Evolutionary conservation across 306 rosid species (phyloP), one percentile per base, ranked within the genome.

Genomic region (Prunus dulcis): DNA sequence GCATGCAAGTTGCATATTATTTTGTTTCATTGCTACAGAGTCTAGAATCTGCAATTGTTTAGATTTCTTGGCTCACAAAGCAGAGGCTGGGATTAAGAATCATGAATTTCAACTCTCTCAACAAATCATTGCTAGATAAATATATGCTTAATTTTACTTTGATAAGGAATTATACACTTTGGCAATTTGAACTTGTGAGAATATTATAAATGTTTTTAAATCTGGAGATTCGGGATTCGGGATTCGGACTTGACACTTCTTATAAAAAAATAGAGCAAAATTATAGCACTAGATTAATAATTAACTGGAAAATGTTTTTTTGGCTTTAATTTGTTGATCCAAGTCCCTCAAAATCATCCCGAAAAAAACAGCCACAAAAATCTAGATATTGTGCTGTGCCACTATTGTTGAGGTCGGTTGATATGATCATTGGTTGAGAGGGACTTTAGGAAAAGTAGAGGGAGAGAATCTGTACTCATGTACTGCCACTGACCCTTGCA

Each of bases 351-450:
- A 30, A n/a, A n/a, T 15, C 5, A 6, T 4, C 27, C 28, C 17
- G 25, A 23, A 17, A 23, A 57, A 43, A 22, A 20, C 27, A 6
- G 68, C 58, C 23, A 45, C 4, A 25, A 17, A 45, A 14, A 73
- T 58, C 68, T 73, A 34, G 45, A 43, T 64, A 63, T 63, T 17
- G 1, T 30, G 67, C 25, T 10, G 64, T 18, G 19, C 45, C 14
- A 34, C 25, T 19, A 8, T 41, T 9, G 28, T 17, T 73, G 64
- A 25, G 49, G 57, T 51, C 15, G 62, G 18, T 73, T 52, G 72
- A 50, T 73, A 18, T 10, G 20, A 82, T 78, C 46, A 78, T 82
- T 78, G 80, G 69, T 2, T 82, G 77, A 73, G 81, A 68, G 69
- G 19, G 80, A 82, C 85, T 43, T 73, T 47, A 2, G 55, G 46